Evolutionary conservation across 2,329 filamentous ascomycete genomes (phyloP), one percentile per base, ranked within the genome.

Genomic region (Aspergillus candidus): DNA sequence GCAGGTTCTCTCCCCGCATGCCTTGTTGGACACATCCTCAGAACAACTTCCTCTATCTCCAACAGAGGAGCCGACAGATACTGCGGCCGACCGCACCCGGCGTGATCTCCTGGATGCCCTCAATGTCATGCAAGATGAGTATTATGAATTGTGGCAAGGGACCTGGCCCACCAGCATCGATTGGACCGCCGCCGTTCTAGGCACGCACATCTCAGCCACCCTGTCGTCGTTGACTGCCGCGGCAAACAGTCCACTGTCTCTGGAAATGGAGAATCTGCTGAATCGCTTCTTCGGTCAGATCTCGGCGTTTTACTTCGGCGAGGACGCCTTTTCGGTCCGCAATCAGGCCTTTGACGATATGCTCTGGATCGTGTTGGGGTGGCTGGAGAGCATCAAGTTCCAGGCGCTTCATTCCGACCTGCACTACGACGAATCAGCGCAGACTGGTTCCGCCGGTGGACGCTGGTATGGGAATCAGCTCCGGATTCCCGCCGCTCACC

Each of bases 291-390:
- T 94, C 62, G 78, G 81, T 0, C 87, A 96, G 46, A 71, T 83
- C 1, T 72, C 83, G 4, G 78, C 81, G 7, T 94, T 84, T 54
- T 96, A 94, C 62, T 94, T 91, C 61, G 88, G 87, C 14, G 88
- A 97, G 62, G 82, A 95, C 63, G 78, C 82, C 4, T 81, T 89
- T 51, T 74, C 77, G 22, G 76, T 96, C 39, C 77, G 87, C 35
- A 79, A 81, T 44, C 74, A 93, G 72, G 91, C 91, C 0, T 94
- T 84, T 62, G 91, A 96, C 60, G 91, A 97, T 63, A 94, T 95
- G 71, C 77, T 95, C 3, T 97, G 91, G 91, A 88, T 96, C 1
- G 88, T 94, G 2, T 75, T 97, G 32, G 88, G 85, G 50, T 96
- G 91, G 90, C 71, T 96, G 41, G 88, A 95, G 61, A 80, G 79